phyloP scores from a whole-genome alignment of 164 flowering plant genomes.

The Liriodendron chinense region DNA sequence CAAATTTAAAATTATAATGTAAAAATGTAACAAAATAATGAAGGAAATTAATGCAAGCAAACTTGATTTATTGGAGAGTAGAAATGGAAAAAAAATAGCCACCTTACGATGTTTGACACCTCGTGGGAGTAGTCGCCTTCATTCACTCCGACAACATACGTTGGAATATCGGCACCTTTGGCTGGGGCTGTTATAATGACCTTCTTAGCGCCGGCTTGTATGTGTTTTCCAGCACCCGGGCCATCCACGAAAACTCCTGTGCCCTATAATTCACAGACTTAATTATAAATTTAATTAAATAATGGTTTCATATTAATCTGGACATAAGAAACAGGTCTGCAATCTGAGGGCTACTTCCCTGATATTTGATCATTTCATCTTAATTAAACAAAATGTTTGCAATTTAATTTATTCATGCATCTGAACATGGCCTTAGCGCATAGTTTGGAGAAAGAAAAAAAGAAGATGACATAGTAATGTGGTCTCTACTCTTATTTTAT shows the following conservation, averaged over 20 bases:
- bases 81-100: not conserved
- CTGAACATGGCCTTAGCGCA: no score
- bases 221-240: constrained; percentile 97
- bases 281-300: not conserved
- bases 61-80: not conserved
- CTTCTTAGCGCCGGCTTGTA: constrained; percentile 99
- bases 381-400: no score
- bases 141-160: constrained; percentile 94
- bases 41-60: not conserved
- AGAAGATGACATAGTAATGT: no score
- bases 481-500: no score
- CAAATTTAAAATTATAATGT: not conserved
- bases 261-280: constrained; percentile 43
- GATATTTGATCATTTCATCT: no score
- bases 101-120: constrained; percentile 83
- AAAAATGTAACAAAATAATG: not conserved
- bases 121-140: constrained; percentile 78
- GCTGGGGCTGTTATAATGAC: constrained; percentile 98
- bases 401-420: no score
- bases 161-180: constrained; percentile 96
- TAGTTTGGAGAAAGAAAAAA: no score
- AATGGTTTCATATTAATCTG: not conserved
- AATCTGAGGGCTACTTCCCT: no score
- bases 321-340: no score
- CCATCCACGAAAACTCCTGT: constrained; percentile 98